These are phyloP conservation scores for Ophiostoma ulmi DNA, from an alignment of 2,329 filamentous ascomycete species.

Conservation along the genomic window DNA sequence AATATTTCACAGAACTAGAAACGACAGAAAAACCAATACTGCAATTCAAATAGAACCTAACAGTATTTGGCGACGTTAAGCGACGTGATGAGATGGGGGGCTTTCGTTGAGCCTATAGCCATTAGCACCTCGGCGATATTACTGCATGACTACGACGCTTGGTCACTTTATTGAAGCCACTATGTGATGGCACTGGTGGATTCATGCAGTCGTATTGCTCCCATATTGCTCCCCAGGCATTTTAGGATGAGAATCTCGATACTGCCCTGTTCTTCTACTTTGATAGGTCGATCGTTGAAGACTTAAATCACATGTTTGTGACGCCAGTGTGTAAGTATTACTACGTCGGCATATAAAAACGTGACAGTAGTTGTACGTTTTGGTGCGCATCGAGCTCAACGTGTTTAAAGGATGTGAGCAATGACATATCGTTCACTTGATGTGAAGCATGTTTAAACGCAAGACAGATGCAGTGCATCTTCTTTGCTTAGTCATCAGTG, in stretches of 20 bases:
- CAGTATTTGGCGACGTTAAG: background rate
- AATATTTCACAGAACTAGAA: no score
- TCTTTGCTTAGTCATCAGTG: background rate
- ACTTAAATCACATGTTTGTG: background rate
- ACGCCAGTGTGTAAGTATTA: background rate
- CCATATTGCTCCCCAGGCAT: background rate
- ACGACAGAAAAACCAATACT: no score
- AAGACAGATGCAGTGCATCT: background rate
- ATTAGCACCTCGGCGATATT: background rate
- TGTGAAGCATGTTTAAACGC: background rate
- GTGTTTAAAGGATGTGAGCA: no score
- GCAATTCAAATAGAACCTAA: background rate
- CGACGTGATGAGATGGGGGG: background rate
- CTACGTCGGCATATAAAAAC: conserved; percentile 13
- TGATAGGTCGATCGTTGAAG: conserved; percentile 6
- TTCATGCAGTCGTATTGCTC: background rate
- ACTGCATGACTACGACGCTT: background rate
- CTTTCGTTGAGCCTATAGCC: background rate
- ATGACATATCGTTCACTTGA: no score
- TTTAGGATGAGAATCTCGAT: background rate
- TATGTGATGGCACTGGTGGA: background rate
- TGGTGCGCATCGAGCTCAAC: background rate
- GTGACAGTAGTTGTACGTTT: background rate
- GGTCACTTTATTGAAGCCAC: background rate
- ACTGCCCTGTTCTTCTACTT: conserved; percentile 14